These are phyloP conservation scores for Oenanthe javanica DNA, from an alignment of 140 eudicot genomes.

Conservation along the genomic window DNA sequence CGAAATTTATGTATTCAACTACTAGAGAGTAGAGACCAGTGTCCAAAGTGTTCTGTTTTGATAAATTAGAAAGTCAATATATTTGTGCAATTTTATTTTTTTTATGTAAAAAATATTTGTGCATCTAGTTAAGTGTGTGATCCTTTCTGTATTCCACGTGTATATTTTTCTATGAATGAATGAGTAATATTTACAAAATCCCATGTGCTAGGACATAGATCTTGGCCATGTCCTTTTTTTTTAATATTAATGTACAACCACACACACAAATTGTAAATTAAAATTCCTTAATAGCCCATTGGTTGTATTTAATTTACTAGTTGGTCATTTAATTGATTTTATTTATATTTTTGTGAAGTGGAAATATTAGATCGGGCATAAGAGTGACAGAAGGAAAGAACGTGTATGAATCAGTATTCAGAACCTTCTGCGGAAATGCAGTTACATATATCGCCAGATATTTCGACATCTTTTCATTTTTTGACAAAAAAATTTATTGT, in stretches of 20 bases:
- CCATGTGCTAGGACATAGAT: conserved; percentile 7
- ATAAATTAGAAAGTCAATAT: background rate
- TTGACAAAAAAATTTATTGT: no score
- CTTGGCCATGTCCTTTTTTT: background rate
- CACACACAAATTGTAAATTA: background rate
- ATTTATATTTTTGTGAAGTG: no score
- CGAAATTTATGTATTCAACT: background rate
- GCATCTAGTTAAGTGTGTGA: background rate
- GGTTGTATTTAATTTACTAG: no score
- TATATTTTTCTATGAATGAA: background rate
- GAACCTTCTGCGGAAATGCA: no score
- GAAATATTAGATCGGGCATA: no score
- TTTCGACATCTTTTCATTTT: no score
- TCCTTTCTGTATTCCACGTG: conserved; percentile 10
- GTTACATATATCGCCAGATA: no score
- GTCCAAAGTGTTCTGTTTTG: background rate
- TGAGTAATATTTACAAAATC: background rate
- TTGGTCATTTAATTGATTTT: no score
- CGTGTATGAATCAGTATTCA: no score
- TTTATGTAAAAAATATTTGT: background rate
- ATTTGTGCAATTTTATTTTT: no score
- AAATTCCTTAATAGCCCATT: no score
- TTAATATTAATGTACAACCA: background rate
- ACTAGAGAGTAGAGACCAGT: conserved; percentile 1
- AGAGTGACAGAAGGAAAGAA: no score